A percentile compares a stretch with the other conserved stretches of the same genome.
Evolutionary conservation across 768 basidiomycete species (phyloP).

Genomic region (Crepidotus variabilis): DNA sequence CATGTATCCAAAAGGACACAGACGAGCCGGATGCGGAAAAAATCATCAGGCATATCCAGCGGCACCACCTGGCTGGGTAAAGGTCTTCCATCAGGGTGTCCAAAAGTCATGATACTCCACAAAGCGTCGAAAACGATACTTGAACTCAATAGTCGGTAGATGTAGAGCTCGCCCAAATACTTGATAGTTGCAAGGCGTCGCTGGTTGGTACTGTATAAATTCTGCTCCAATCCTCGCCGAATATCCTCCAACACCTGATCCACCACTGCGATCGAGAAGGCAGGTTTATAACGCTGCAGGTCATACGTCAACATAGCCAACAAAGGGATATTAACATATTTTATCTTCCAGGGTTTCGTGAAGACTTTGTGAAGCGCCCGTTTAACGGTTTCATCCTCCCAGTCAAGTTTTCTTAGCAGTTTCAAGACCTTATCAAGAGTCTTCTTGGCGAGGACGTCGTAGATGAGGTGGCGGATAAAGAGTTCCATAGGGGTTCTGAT

Average conservation of each 20-base stretch:
- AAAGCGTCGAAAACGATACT: constrained; percentile 88
- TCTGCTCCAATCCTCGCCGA: constrained; percentile 86
- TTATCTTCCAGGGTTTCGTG: constrained; percentile 98
- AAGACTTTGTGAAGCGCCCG: constrained; percentile 81
- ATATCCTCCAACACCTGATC: constrained; percentile 96
- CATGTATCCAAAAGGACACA: constrained; percentile 93
- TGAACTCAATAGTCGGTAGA: constrained; percentile 88
- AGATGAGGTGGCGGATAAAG: constrained; percentile 95
- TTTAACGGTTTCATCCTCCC: constrained; percentile 73
- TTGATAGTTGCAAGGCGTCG: constrained; percentile 87
- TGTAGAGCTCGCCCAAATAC: constrained; percentile 96
- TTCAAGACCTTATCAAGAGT: constrained; percentile 96
- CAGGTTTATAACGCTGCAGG: constrained; percentile 87
- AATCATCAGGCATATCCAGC: constrained; percentile 93
- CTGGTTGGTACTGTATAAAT: constrained; percentile 94
- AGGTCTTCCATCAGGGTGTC: constrained; percentile 92
- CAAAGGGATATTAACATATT: constrained; percentile 83
- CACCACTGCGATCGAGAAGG: constrained; percentile 83
- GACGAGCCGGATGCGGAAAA: constrained; percentile 88
- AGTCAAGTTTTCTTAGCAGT: constrained; percentile 89
- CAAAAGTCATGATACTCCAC: constrained; percentile 94
- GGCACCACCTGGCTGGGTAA: constrained; percentile 69
- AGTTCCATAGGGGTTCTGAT: constrained; percentile 81
- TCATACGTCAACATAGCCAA: constrained; percentile 96
- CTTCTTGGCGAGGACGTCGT: constrained; percentile 88